Percentiles rank a stretch among this genome's conserved stretches.
Evolutionary conservation across 257 asterid species (phyloP).

Genomic region (Scutellaria baicalensis): DNA sequence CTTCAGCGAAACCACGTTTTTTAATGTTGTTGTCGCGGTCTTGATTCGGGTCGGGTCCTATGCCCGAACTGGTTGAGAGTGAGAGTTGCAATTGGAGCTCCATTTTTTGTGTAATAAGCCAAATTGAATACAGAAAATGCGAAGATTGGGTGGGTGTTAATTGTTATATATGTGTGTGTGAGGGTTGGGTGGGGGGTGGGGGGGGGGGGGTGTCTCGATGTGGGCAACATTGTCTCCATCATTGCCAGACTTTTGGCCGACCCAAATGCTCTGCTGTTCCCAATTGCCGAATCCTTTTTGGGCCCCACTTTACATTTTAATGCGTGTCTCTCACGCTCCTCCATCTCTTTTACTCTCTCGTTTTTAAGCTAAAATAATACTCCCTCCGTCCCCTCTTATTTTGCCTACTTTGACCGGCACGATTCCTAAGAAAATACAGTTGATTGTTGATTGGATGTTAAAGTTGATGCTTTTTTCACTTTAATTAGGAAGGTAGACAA

Average conservation of each 20-base stretch:
- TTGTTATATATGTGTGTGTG: background rate
- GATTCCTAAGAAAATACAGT: no score
- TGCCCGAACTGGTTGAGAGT: constrained; percentile 18
- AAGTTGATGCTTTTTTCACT: no score
- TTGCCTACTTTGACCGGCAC: no score
- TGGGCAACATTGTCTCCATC: constrained; percentile 47
- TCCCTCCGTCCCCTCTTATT: no score
- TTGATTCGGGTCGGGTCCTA: constrained; percentile 29
- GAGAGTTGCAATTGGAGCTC: constrained; percentile 52
- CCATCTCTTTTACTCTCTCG: background rate
- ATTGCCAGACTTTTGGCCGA: constrained; percentile 52
- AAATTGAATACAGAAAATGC: background rate
- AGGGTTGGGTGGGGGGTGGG: background rate
- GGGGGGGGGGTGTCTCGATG: constrained; percentile 9
- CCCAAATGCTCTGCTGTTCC: constrained; percentile 41
- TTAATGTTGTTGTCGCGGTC: background rate
- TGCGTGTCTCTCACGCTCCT: no score
- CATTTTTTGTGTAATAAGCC: constrained; percentile 23
- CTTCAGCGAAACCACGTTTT: constrained; percentile 22
- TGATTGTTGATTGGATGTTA: no score
- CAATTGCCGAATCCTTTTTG: constrained; percentile 15
- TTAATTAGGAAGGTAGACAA: no score
- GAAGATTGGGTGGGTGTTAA: background rate
- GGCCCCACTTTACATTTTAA: background rate
- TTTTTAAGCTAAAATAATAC: background rate